These are phyloP conservation scores for Solanum clarkiae DNA, from an alignment of 257 asterid genomes.

Conservation along the genomic window DNA sequence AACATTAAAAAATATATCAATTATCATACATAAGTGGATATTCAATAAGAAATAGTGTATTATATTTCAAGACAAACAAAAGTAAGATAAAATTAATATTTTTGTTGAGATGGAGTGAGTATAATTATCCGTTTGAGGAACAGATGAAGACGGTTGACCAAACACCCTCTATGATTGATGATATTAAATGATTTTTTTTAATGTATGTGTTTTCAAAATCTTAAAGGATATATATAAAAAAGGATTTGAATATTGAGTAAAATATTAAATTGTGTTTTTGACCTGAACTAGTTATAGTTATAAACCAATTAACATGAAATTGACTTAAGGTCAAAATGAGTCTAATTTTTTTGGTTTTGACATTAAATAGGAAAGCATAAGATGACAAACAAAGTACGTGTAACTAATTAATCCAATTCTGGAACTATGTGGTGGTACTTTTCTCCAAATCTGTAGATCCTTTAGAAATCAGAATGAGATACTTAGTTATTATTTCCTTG, in stretches of 20 bases:
- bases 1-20: background rate
- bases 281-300: background rate
- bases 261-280: background rate
- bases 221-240: background rate
- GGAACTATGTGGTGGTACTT: background rate
- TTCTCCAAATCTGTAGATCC: background rate
- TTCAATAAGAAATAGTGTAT: background rate
- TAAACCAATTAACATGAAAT: background rate
- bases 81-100: background rate
- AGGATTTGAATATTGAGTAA: background rate
- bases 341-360: background rate
- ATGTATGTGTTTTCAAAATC: background rate
- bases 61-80: background rate
- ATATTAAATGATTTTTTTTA: background rate
- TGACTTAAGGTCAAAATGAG: background rate
- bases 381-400: background rate
- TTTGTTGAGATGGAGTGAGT: background rate
- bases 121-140: background rate
- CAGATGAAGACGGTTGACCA: background rate
- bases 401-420: background rate
- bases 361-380: background rate
- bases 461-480: background rate
- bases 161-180: background rate
- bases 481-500: background rate
- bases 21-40: background rate